Conservation (phyloP, 164 flowering plant genomes). For the Aristolochia contorta region DNA sequence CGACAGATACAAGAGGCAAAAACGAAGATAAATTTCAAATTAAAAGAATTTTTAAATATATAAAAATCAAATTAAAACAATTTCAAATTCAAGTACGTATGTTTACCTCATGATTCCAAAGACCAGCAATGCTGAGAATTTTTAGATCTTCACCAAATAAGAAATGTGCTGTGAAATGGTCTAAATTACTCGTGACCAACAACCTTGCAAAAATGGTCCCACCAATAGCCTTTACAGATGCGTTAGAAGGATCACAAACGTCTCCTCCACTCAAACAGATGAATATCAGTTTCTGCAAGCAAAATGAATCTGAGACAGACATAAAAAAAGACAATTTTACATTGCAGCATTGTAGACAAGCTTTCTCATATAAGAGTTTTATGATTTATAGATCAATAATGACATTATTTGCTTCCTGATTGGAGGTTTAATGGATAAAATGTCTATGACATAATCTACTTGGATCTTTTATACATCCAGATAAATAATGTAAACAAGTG, state of each 20-base stretch:
- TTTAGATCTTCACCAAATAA: conserved; percentile 45
- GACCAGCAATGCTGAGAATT: conserved; percentile 73
- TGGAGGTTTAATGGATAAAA: too few species aligned
- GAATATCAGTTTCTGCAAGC: conserved; percentile 59
- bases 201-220: conserved; percentile 90
- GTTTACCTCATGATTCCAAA: conserved; percentile 89
- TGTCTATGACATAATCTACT: too few species aligned
- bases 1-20: too few species aligned
- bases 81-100: neutral
- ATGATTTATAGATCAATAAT: too few species aligned
- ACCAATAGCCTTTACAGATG: conserved; percentile 63
- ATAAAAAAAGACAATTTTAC: neutral
- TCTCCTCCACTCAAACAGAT: conserved; percentile 86
- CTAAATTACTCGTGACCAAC: conserved; percentile 76
- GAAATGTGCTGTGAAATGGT: conserved; percentile 69
- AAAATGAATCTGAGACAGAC: conserved; percentile 1
- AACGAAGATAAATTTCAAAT: too few species aligned
- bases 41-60: too few species aligned
- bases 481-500: too few species aligned
- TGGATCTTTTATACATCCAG: too few species aligned
- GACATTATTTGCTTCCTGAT: too few species aligned
- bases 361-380: too few species aligned
- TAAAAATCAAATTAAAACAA: too few species aligned
- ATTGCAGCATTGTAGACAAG: neutral
- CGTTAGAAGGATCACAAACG: conserved; percentile 65